Base-by-base conservation (phyloP, 257 asterid species). In the Solanum tacnaense region DNA sequence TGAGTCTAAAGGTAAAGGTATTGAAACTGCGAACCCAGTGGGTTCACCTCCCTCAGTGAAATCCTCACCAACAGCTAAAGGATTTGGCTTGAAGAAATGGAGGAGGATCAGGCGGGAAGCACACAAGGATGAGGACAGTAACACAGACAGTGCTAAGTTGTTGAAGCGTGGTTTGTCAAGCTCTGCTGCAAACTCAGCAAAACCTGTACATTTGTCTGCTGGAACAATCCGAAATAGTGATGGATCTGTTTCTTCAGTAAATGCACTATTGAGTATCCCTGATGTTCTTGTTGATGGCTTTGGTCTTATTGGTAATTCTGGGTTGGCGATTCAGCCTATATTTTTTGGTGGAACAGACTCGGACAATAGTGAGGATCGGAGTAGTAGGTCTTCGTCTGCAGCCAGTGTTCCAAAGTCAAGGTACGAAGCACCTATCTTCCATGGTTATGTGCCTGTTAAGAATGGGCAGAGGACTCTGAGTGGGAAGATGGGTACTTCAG, bases 51-150 rank as follows among this genome's bases (percentile, higher is more conserved):
- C 84, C 67, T 29, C 65, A 7, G 67, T 44, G 67, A 56, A 62
- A 12, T 88, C 93, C 4, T 89, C 93, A 13, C 89, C 93, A 81
- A 44, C 84, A 29, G 84, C 70, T 67, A 96, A 94, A 88, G 98
- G 98, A 83, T 46, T 84, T 88, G 98, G 98, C 31, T 91, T 95
- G 93, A 96, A 75, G 93, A 96, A 93, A 89, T 94, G 98, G 98
- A 94, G 93, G 86, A 93, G 96, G 94, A 91, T 96, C 88, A 94
- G 74, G 88, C 92, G 98, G 65, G 65, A 79, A 81, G 88, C 62
- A 18, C 85, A 85, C 86, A 89, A 84, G 32, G 93, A 88, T 36
- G 92, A 90, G 84, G 91, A 87, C 34, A 88, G 89, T 79, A 89
- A 87, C 49, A 86, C 72, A 68, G 95, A 91, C 82, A n/a, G 84